A percentile compares a stretch with the other conserved stretches of the same genome.
Conservation (phyloP, 2,329 filamentous ascomycete genomes). For the Boeremia lycopersici region DNA sequence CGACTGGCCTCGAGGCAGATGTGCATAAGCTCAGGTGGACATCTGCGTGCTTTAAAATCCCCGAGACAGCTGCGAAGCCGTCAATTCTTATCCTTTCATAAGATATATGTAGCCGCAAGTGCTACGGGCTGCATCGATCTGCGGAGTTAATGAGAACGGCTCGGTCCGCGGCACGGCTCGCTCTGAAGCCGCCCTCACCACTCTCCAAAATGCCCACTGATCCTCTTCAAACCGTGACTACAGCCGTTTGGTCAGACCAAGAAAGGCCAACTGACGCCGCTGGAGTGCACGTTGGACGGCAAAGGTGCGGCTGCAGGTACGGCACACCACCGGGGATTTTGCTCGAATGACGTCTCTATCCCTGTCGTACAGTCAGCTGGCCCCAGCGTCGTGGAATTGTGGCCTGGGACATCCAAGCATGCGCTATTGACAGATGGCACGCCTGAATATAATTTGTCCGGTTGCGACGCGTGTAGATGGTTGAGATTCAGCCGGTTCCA, state of each 20-base stretch:
- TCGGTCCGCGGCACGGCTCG: not conserved
- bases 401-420: not conserved
- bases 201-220: too few species aligned
- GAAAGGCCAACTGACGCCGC: not conserved
- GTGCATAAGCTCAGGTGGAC: too few species aligned
- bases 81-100: too few species aligned
- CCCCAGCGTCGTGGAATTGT: not conserved
- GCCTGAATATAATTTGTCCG: not conserved
- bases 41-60: too few species aligned
- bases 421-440: not conserved
- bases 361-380: not conserved
- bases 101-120: too few species aligned
- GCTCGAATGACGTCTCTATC: not conserved
- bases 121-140: not conserved
- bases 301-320: slow-evolving; percentile 1
- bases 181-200: not conserved
- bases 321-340: not conserved
- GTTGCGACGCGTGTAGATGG: not conserved
- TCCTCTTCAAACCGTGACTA: too few species aligned
- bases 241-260: too few species aligned
- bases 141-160: not conserved
- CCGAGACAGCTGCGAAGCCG: too few species aligned
- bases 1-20: too few species aligned
- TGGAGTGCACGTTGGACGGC: not conserved
- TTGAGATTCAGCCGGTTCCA: not conserved